Conservation (phyloP, 1,284 basidiomycete species). For the Schizophyllum amplum region DNA sequence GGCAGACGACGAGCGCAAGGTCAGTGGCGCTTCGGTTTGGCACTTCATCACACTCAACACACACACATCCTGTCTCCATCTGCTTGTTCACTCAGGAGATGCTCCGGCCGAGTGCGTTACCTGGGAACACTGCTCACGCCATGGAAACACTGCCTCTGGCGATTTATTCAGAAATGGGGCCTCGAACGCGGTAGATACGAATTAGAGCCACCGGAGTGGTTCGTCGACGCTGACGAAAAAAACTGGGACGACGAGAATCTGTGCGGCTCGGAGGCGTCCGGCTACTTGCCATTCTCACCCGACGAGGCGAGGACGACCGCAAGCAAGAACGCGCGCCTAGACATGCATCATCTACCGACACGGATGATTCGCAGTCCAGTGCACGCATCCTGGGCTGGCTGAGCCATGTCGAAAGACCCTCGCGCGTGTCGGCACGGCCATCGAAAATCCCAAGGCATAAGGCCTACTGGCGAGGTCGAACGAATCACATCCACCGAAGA, state of each 20-base stretch:
- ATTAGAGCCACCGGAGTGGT: neutral
- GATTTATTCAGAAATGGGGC: neutral
- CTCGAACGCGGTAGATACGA: neutral
- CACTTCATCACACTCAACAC: neutral
- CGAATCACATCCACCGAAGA: too few species aligned
- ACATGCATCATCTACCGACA: neutral
- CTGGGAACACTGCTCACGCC: too few species aligned
- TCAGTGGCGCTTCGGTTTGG: neutral
- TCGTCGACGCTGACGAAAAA: neutral
- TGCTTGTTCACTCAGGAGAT: neutral
- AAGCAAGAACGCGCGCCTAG: neutral
- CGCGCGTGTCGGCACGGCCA: too few species aligned
- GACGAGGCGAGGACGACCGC: neutral
- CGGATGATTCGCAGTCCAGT: neutral
- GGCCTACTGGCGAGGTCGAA: too few species aligned
- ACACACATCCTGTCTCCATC: neutral
- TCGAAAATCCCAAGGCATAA: neutral
- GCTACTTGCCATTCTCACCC: neutral
- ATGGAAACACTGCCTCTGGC: neutral
- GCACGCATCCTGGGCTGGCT: neutral
- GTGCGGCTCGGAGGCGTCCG: neutral
- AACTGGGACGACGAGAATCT: neutral
- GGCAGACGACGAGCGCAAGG: neutral
- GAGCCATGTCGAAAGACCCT: neutral
- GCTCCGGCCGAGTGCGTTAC: too few species aligned